Evolutionary conservation across 164 flowering plant species (phyloP), one percentile per base, ranked within the genome.

Genomic region (Sextonia rubra): DNA sequence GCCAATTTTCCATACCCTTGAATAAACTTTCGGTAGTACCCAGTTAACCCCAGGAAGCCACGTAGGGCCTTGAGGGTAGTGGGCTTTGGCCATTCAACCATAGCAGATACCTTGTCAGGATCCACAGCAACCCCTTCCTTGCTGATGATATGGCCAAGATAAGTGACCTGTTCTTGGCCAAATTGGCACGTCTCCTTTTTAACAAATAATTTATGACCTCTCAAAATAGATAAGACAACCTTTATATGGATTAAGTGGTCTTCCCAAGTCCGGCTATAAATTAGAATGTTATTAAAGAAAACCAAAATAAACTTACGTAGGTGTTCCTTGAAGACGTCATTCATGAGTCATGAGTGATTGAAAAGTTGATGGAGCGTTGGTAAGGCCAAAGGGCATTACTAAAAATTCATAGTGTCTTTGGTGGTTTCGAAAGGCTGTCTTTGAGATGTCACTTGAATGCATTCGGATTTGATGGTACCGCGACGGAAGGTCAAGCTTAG

Each of bases 21-120:
- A 32, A 47, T 22, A 47, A 68, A 47, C 47, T 47, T 68, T 30
- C 20, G 3, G 52, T 27, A 12, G 1, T 27, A 30, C 37, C 37
- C 37, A 0, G 7, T 30, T 6, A 65, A 15, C 68, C 48, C 25
- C 20, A 66, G 49, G 44, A 44, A 66, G 12, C 69, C 55, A 66
- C 25, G 29, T 49, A 30, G 12, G 24, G 52, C 69, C 20, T 66
- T 66, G 12, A 29, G 49, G 9, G 49, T 66, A 11, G n/a, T 66
- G 49, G 69, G 69, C n/a, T 66, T 66, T 20, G 15, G 69, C 69
- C 69, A 66, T 32, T 66, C 69, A n/a, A 66, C 22, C 69, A 66
- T 44, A 23, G 69, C 22, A 17, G 49, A 24, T 6, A 66, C 48
- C 24, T 66, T 66, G 12, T 66, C 49, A 27, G 48, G 25, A 32